Evolutionary conservation across 306 rosid species (phyloP).

Genomic region (Quercus dentata): DNA sequence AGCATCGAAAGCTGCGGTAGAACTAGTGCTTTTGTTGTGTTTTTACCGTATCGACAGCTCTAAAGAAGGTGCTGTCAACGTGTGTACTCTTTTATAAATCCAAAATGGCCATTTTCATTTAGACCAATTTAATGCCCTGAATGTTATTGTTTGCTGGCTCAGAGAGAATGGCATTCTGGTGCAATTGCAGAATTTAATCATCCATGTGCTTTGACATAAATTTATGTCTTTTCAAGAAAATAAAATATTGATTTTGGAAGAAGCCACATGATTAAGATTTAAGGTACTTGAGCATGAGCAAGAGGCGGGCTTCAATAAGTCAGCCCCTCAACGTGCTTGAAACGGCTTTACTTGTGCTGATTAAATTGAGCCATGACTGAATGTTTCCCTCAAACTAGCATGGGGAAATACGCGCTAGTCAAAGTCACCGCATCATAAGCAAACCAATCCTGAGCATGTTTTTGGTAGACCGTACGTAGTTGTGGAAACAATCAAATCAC

Average conservation of each 20-base stretch:
- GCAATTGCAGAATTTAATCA: background rate
- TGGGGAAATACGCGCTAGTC: no score
- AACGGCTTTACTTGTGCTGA: no score
- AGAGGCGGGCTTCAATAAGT: no score
- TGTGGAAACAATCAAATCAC: no score
- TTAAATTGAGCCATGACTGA: no score
- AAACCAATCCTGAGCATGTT: no score
- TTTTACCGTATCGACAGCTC: background rate
- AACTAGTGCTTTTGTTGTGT: background rate
- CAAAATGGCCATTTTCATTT: background rate
- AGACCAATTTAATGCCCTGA: background rate
- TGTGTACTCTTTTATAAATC: background rate
- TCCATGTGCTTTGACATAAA: background rate
- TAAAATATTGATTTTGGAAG: background rate
- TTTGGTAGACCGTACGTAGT: no score
- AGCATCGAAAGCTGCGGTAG: background rate
- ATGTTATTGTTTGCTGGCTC: constrained; percentile 3
- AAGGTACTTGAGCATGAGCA: no score
- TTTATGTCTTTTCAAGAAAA: background rate
- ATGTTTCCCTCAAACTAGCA: no score
- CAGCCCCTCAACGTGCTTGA: no score
- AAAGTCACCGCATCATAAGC: no score
- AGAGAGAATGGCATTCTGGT: constrained; percentile 1
- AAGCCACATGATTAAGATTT: background rate
- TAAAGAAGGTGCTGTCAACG: background rate